Percentiles rank a stretch among this genome's conserved stretches.
Conservation (phyloP, 192 early-diverging fungal species). For the Coemansia sp. region DNA sequence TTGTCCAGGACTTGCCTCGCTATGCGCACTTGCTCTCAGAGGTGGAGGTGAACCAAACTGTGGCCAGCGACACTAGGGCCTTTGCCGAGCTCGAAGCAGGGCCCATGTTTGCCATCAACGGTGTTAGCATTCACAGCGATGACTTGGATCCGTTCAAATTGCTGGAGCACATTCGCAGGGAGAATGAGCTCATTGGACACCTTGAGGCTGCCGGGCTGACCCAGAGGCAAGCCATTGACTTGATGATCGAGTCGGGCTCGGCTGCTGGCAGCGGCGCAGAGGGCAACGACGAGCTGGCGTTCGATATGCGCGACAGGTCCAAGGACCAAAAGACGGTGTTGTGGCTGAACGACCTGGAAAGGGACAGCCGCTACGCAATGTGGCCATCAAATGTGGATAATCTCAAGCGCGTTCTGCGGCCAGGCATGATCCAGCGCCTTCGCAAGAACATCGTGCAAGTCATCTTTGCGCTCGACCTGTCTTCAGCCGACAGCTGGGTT, state of each 20-base stretch:
- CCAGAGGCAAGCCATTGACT: constrained; percentile 20
- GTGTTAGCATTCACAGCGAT: constrained; percentile 53
- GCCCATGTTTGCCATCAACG: constrained; percentile 63
- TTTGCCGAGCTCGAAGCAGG: constrained; percentile 16
- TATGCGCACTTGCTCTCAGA: constrained; percentile 72
- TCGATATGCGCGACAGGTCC: constrained; percentile 74
- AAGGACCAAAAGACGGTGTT: constrained; percentile 54
- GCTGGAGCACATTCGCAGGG: constrained; percentile 57
- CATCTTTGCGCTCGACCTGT: constrained; percentile 74
- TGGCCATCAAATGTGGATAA: constrained; percentile 61
- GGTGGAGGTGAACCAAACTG: constrained; percentile 50
- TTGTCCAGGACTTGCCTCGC: constrained; percentile 86
- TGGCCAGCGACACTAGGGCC: constrained; percentile 38
- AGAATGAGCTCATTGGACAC: constrained; percentile 50
- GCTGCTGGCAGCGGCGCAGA: background rate
- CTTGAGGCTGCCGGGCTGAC: constrained; percentile 49
- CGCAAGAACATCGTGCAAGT: constrained; percentile 75
- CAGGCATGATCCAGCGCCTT: constrained; percentile 71
- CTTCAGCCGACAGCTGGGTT: constrained; percentile 54
- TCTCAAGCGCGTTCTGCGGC: constrained; percentile 59
- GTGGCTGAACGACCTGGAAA: constrained; percentile 94
- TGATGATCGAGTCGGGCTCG: constrained; percentile 12
- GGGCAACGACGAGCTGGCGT: constrained; percentile 41
- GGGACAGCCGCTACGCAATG: constrained; percentile 67
- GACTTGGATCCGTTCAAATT: constrained; percentile 66